Evolutionary conservation across 2,329 filamentous ascomycete genomes (phyloP), one percentile per base, ranked within the genome.

Genomic region (Aschersonia sp.): DNA sequence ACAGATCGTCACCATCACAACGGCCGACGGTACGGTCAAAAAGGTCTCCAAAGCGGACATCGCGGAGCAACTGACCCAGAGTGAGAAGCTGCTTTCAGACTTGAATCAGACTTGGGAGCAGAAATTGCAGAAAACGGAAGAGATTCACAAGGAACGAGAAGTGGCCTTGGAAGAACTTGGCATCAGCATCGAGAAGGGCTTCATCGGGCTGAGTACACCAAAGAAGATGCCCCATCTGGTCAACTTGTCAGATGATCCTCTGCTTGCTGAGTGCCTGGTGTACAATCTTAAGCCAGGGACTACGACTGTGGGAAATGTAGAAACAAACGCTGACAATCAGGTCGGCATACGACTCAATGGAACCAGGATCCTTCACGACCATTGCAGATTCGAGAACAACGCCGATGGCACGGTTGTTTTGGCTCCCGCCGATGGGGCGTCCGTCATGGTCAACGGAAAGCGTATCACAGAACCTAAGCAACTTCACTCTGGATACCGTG

Each of bases 141-240:
- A 90, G 56, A 97, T 98, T 48, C 92, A 98, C 70, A 96, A 95
- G 62, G 92, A 98, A 66, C 81, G 92, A 55, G 92, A 98, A 65
- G 81, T 88, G 44, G 92, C 92, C 8, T 71, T 98, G 43, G 92
- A 98, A 68, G 92, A 98, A 63, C 76, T 98, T 42, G 92, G 92
- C 54, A 97, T 98, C 66, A 97, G 89, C 64, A 98, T 98, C 55
- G 92, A 98, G 62, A 98, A 98, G 64, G 92, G 92, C 6, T 96
- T 96, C 59, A 83, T 98, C 51, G 92, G 92, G 11, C 71, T 98
- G 51, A 90, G 87, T 51, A 97, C 89, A 22, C 92, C 92, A 1
- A 98, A 98, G 70, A 96, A 96, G 68, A 98, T 97, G 87, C 92
- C 92, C 7, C 92, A 98, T 79, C 69, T 98, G 66, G 92, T 98